phyloP scores from a whole-genome alignment of 768 basidiomycete species.

The Rhodotorula diobovata region DNA sequence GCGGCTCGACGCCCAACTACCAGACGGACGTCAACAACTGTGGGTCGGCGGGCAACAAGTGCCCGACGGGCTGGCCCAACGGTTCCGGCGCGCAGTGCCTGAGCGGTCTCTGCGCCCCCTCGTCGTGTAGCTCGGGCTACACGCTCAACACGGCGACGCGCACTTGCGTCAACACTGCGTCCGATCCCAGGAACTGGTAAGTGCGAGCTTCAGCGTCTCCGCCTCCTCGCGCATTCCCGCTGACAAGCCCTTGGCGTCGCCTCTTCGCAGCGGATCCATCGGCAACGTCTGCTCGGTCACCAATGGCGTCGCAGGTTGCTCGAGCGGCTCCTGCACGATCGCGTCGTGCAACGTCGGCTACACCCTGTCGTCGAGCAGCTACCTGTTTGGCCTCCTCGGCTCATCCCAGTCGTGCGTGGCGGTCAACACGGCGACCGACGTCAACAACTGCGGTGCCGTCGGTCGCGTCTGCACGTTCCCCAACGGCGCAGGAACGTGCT shows the following conservation, averaged over 20 bases:
- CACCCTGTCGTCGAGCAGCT: neutral
- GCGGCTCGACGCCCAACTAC: slow-evolving; percentile 11
- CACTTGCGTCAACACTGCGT: neutral
- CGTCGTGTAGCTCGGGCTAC: slow-evolving; percentile 11
- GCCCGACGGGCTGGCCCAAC: slow-evolving; percentile 4
- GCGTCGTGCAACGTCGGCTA: slow-evolving; percentile 7
- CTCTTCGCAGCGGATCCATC: neutral
- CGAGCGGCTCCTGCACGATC: slow-evolving; percentile 1
- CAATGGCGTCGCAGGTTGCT: slow-evolving; percentile 9
- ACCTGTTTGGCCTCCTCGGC: slow-evolving; percentile 13
- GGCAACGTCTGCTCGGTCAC: slow-evolving; percentile 7
- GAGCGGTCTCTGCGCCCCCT: slow-evolving; percentile 5
- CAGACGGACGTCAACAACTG: slow-evolving; percentile 35
- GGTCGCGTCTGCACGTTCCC: slow-evolving; percentile 19
- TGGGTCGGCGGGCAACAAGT: slow-evolving; percentile 11
- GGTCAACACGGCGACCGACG: slow-evolving; percentile 5
- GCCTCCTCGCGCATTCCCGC: neutral
- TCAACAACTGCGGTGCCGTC: slow-evolving; percentile 28
- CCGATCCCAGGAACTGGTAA: slow-evolving; percentile 16
- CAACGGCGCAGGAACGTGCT: slow-evolving; percentile 20
- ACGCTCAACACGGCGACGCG: neutral
- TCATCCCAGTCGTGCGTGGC: neutral
- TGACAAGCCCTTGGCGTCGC: neutral
- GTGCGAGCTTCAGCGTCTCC: no score
- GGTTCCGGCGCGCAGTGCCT: slow-evolving; percentile 12